A percentile compares a stretch with the other conserved stretches of the same genome.
phyloP scores from a whole-genome alignment of 2,329 filamentous ascomycete species.

The Fusarium sp. region DNA sequence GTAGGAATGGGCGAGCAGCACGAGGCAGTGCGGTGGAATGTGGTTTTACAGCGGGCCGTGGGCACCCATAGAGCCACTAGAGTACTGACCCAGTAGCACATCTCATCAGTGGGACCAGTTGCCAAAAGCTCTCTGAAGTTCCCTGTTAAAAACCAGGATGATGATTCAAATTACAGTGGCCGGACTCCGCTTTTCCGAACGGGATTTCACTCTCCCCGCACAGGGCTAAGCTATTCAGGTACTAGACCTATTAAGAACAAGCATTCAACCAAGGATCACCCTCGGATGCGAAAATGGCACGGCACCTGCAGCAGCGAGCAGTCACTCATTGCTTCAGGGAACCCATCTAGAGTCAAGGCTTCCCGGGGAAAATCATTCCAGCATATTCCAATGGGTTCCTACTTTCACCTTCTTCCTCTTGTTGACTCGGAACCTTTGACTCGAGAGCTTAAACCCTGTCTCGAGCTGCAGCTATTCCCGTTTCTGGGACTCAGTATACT shows the following conservation, averaged over 20 bases:
- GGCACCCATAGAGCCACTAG: constrained; percentile 8
- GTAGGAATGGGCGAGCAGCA: not conserved
- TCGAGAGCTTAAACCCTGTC: not conserved
- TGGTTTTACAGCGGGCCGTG: constrained; percentile 14
- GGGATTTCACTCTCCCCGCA: constrained; percentile 44
- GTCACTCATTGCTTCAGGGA: not conserved
- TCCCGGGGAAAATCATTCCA: constrained; percentile 22
- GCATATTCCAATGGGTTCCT: not conserved
- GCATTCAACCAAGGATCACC: constrained; percentile 14
- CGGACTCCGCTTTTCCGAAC: constrained; percentile 43
- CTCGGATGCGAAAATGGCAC: constrained; percentile 34
- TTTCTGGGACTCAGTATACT: not conserved
- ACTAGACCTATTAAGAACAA: constrained; percentile 29
- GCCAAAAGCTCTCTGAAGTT: not conserved
- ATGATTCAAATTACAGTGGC: not conserved
- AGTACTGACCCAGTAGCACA: constrained; percentile 17
- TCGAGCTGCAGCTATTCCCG: not conserved
- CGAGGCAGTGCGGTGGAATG: constrained; percentile 12
- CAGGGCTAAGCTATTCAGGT: constrained; percentile 38
- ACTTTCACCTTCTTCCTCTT: not conserved
- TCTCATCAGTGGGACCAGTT: constrained; percentile 23
- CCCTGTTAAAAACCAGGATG: constrained; percentile 19
- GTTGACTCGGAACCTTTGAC: not conserved
- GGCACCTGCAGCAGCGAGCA: constrained; percentile 26
- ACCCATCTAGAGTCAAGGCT: constrained; percentile 8